Evolutionary conservation across 257 asterid genomes (phyloP), one percentile per base, ranked within the genome.

Genomic region (Scutellaria baicalensis): DNA sequence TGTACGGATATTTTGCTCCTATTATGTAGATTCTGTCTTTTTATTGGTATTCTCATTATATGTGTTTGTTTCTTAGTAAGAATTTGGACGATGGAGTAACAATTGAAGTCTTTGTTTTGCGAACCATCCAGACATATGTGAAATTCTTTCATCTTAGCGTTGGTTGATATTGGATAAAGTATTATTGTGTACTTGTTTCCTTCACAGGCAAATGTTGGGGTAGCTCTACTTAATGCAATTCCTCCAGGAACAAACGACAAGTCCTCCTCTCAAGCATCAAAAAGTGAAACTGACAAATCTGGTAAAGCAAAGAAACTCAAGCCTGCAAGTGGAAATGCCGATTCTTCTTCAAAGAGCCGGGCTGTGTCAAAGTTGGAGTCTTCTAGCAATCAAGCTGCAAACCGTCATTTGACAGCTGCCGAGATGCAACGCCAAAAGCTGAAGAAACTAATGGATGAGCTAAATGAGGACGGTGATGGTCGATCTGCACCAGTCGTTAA

Each of bases 401-500:
- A 85, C 75, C 96, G 97, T 49, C 86, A 85, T 76, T 85, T 81
- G 44, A 79, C 97, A 3, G 84, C 96, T 61, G 97, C 96, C 21
- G 99, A 93, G 68, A 73, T 83, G 81, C 99, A 94, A 77, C 81
- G 87, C 12, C 83, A 94, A 78, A 91, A 88, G 79, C 91, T 93
- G 45, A 91, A 86, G 84, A 93, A 93, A 78, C 75, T 93, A 12
- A 87, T 93, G 99, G 91, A 86, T n/a, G 97, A 93, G 78, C 79
- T 93, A 43, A 93, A 93, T 12, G 99, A 93, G 60, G 99, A 92
- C 0, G 84, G 94, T 16, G 97, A 83, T 59, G 97, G 97, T 61
- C 88, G 96, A 38, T 78, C 94, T 1, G 95, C 97, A 36, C 99
- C 97, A 6, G n/a, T 91, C 23, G 97, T 93, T 8, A 93, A 93